phyloP scores from a whole-genome alignment of 176 grass and related monocot species.

The Carex myosuroides region DNA sequence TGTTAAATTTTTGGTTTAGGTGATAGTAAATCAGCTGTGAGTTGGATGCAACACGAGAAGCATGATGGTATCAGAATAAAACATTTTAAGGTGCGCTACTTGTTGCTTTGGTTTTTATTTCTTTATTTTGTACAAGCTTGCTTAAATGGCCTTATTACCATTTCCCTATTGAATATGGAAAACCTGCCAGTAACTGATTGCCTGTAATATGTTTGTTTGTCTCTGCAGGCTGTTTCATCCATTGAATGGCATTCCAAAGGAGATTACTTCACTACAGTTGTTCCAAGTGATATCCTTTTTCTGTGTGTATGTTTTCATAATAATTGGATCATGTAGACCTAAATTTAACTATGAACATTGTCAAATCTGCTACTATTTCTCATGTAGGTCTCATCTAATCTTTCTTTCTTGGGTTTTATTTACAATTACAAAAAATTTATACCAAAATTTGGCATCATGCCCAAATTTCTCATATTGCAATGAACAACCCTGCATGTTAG shows the following conservation, averaged over 20 bases:
- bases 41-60: constrained; percentile 71
- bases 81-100: constrained; percentile 65
- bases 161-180: neutral
- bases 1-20: constrained; percentile 36
- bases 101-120: neutral
- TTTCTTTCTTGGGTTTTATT: constrained; percentile 8
- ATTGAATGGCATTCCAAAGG: constrained; percentile 97
- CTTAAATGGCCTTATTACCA: neutral
- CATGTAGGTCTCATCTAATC: neutral
- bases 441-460: neutral
- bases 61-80: constrained; percentile 68
- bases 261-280: constrained; percentile 93
- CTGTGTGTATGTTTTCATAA: neutral
- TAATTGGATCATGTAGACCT: neutral
- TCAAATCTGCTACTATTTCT: neutral
- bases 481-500: neutral
- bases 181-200: neutral
- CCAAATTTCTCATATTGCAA: neutral
- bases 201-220: constrained; percentile 18
- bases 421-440: neutral
- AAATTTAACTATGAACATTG: neutral
- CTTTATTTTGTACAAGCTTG: neutral
- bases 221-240: constrained; percentile 68
- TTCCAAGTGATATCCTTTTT: constrained; percentile 95
- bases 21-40: constrained; percentile 65